A percentile compares a stretch with the other conserved stretches of the same genome.
Evolutionary conservation across 2,329 filamentous ascomycete genomes (phyloP).

Genomic region (Periconia sp.): DNA sequence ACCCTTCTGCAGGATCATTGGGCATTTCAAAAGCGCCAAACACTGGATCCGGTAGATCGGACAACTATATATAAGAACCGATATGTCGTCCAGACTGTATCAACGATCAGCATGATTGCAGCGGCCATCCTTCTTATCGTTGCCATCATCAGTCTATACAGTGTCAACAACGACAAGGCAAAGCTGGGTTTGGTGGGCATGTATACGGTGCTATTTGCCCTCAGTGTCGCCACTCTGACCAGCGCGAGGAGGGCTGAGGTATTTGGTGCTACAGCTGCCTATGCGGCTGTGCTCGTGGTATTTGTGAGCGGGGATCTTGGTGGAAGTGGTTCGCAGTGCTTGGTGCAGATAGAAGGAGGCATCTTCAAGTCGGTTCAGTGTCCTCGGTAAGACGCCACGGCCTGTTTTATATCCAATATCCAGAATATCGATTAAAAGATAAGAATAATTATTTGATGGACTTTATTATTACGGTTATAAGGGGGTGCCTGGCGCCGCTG

Average conservation of each 20-base stretch:
- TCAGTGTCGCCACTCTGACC: conserved; percentile 24
- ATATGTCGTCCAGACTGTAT: conserved; percentile 15
- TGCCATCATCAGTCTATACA: conserved; percentile 26
- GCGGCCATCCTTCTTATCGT: conserved; percentile 28
- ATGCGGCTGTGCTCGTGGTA: conserved; percentile 23
- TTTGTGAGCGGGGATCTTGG: conserved; percentile 28
- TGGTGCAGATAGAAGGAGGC: no score
- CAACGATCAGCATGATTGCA: conserved; percentile 7
- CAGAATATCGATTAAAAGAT: no score
- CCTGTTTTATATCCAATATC: no score
- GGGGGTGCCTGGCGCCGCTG: no score
- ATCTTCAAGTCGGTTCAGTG: no score
- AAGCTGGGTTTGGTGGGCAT: conserved; percentile 25
- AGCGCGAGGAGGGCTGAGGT: conserved; percentile 28
- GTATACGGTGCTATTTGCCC: conserved; percentile 28
- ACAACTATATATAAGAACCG: conserved; percentile 14
- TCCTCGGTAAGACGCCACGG: no score
- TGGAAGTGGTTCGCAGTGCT: no score
- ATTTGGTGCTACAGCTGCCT: conserved; percentile 31
- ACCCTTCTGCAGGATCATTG: conserved; percentile 19
- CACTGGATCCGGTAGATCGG: conserved; percentile 7
- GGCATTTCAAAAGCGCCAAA: conserved; percentile 8
- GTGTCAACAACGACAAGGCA: conserved; percentile 12
- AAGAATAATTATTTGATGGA: no score
- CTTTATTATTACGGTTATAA: no score